A percentile compares a stretch with the other conserved stretches of the same genome.
These are phyloP conservation scores for Climacium dendroides DNA, from an alignment of 225 moss, liverwort and hornwort genomes.

Conservation along the genomic window DNA sequence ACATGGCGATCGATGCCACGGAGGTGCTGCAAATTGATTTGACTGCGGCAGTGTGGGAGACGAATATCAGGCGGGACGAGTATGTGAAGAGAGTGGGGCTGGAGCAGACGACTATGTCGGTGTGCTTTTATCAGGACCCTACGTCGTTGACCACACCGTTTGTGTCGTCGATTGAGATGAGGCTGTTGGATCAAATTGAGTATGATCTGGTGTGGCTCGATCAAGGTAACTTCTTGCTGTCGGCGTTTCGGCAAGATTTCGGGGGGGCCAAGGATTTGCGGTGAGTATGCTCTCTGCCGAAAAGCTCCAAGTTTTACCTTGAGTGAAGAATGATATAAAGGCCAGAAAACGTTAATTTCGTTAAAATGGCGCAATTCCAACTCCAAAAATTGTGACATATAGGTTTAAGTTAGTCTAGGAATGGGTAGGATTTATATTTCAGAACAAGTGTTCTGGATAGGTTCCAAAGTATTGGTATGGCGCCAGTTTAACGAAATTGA, in stretches of 20 bases:
- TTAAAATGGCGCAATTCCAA: not conserved
- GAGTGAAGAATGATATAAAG: not conserved
- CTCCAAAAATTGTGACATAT: not conserved
- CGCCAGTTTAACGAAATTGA: not conserved
- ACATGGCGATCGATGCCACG: conserved; percentile 12
- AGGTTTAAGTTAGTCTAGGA: not conserved
- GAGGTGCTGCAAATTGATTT: accelerated
- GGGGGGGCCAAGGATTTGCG: not conserved
- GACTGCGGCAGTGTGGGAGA: accelerated
- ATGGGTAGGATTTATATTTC: not conserved
- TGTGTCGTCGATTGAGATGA: conserved; percentile 6
- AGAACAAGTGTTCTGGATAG: not conserved
- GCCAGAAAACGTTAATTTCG: not conserved
- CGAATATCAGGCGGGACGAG: not conserved
- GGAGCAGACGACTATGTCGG: not conserved
- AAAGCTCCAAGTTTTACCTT: not conserved
- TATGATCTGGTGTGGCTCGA: not conserved
- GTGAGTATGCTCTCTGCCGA: not conserved
- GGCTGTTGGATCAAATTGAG: not conserved
- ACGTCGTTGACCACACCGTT: not conserved
- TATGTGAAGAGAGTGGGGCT: not conserved
- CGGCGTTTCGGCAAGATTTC: not conserved
- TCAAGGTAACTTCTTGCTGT: not conserved
- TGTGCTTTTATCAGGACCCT: conserved; percentile 1
- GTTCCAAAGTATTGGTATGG: not conserved